Conservation (phyloP, 805 yeast species). For the Lipomyces spencermartinsiae region DNA sequence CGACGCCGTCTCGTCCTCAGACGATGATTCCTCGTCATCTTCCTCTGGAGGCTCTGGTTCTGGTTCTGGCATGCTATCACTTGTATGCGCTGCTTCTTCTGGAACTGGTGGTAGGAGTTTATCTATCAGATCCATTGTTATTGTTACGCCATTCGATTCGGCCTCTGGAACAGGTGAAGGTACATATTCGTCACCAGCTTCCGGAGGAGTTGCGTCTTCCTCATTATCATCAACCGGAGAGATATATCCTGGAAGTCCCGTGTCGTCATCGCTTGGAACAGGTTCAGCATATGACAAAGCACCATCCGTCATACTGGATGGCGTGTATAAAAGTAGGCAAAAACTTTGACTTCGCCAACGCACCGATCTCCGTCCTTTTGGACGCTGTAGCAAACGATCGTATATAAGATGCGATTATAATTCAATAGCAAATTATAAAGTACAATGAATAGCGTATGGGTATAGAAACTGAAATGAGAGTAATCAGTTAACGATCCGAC, state of each 20-base stretch:
- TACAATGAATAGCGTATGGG: neutral
- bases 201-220: neutral
- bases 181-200: neutral
- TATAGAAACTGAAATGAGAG: neutral
- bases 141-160: neutral
- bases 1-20: slow-evolving; percentile 19
- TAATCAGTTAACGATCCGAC: neutral
- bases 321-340: neutral
- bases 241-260: neutral
- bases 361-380: slow-evolving; percentile 3
- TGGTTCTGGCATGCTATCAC: neutral
- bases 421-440: neutral
- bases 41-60: slow-evolving; percentile 4
- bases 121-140: neutral
- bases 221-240: slow-evolving; percentile 3
- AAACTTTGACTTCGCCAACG: neutral
- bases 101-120: neutral
- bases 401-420: slow-evolving; percentile 1
- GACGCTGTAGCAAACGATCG: neutral
- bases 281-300: slow-evolving; percentile 1
- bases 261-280: neutral
- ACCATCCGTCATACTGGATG: slow-evolving; percentile 1
- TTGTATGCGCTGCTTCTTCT: neutral
- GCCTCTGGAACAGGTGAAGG: neutral
- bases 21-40: slow-evolving; percentile 5